Evolutionary conservation across 306 rosid species (phyloP).

Genomic region (Senna siamea): DNA sequence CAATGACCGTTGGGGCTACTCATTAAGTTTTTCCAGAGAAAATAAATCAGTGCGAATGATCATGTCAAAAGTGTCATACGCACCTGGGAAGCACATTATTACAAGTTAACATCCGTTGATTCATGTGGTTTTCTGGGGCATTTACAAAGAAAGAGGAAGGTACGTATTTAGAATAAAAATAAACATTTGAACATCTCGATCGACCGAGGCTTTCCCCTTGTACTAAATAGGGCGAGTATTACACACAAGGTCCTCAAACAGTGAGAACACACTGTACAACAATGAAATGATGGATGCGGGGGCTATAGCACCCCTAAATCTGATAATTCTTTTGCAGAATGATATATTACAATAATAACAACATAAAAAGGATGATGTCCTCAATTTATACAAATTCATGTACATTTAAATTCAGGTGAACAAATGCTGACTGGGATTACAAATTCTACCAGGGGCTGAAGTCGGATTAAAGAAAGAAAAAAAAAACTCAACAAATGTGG

Average conservation of each 20-base stretch:
- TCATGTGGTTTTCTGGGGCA: not conserved
- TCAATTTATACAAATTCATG: constrained; percentile 63
- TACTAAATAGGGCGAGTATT: not conserved
- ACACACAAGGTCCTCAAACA: not conserved
- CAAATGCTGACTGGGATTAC: constrained; percentile 53
- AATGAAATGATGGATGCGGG: too few relatives aligned
- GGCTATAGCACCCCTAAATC: not conserved
- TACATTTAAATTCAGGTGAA: constrained; percentile 62
- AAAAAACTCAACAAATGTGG: constrained; percentile 32
- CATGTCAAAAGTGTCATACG: not conserved
- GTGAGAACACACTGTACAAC: not conserved
- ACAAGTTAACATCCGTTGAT: too few relatives aligned
- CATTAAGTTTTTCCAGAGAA: too few relatives aligned
- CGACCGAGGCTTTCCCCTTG: not conserved
- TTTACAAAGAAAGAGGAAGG: not conserved
- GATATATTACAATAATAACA: constrained; percentile 67
- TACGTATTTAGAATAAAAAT: not conserved
- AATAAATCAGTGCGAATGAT: not conserved
- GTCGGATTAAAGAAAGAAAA: not conserved
- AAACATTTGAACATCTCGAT: not conserved
- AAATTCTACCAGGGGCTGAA: constrained; percentile 25
- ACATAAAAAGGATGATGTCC: constrained; percentile 41
- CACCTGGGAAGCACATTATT: too few relatives aligned
- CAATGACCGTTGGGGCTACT: too few relatives aligned
- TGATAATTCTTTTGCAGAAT: constrained; percentile 40